Evolutionary conservation across 768 basidiomycete genomes (phyloP).

Genomic region (Rhodotorula kratochvilovae): DNA sequence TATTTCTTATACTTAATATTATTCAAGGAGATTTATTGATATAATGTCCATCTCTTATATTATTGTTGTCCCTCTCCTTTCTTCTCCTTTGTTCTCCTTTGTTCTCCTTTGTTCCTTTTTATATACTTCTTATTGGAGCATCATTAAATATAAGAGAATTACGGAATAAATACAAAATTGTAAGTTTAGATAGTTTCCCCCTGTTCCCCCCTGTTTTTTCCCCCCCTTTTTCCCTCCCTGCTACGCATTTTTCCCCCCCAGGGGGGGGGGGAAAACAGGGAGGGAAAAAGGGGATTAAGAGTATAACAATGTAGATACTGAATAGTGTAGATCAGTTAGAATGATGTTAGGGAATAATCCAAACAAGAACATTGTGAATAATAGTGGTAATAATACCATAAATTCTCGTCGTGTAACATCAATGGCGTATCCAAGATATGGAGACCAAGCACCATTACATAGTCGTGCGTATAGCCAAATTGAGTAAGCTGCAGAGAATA

Average conservation of each 20-base stretch:
- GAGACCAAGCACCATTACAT: constrained; percentile 17
- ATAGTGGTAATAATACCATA: constrained; percentile 20
- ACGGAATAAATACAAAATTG: too few species aligned
- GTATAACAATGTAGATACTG: constrained; percentile 23
- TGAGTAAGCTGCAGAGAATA: constrained; percentile 26
- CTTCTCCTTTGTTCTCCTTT: too few species aligned
- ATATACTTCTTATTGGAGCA: too few species aligned
- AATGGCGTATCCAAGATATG: constrained; percentile 14
- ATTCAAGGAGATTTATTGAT: too few species aligned
- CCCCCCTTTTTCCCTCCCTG: too few species aligned
- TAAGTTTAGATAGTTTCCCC: too few species aligned
- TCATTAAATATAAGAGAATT: too few species aligned
- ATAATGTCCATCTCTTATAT: too few species aligned
- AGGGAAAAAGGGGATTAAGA: neutral
- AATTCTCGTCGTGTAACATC: constrained; percentile 26
- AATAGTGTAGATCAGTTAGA: constrained; percentile 18
- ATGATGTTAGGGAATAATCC: constrained; percentile 32
- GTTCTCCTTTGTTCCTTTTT: too few species aligned
- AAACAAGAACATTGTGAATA: constrained; percentile 21
- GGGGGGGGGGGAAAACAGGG: neutral
- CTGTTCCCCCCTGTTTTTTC: neutral
- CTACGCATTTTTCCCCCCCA: too few species aligned
- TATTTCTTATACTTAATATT: too few species aligned
- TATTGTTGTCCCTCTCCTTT: too few species aligned
- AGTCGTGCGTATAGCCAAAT: constrained; percentile 26